Conservation (phyloP, 108 stramenopile species). For the Skeletonema costatum region DNA sequence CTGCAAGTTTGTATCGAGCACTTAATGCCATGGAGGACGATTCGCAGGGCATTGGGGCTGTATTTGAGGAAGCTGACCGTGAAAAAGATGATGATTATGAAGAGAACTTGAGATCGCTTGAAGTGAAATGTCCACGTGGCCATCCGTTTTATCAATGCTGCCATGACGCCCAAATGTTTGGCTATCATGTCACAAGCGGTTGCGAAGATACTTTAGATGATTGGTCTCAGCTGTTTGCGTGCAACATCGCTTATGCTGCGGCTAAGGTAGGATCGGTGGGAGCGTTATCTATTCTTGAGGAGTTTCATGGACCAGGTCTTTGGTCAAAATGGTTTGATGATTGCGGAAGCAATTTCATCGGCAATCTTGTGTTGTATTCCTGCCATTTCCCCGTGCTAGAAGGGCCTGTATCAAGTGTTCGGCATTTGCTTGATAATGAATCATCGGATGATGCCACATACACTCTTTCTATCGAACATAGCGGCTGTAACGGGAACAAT, state of each 20-base stretch:
- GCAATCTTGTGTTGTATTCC: neutral
- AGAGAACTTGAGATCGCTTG: no score
- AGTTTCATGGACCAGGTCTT: neutral
- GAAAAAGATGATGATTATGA: neutral
- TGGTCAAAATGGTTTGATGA: neutral
- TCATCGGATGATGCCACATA: neutral
- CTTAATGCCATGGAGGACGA: neutral
- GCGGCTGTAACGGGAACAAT: conserved; percentile 11
- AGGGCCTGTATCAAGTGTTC: neutral
- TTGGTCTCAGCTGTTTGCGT: neutral
- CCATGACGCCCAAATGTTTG: no score
- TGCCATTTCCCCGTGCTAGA: conserved; percentile 1
- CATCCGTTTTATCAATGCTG: neutral
- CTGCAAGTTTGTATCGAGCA: neutral
- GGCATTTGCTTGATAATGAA: neutral
- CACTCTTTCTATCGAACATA: neutral
- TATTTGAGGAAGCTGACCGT: neutral
- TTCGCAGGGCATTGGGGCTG: neutral
- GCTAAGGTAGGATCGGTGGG: neutral
- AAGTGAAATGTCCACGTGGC: neutral
- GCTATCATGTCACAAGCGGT: no score
- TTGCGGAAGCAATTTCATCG: neutral
- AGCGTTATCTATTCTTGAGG: neutral
- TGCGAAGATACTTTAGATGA: neutral
- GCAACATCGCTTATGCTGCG: conserved; percentile 1